These are phyloP conservation scores for Aspergillus texensis DNA, from an alignment of 2,329 filamentous ascomycete genomes.

Conservation along the genomic window DNA sequence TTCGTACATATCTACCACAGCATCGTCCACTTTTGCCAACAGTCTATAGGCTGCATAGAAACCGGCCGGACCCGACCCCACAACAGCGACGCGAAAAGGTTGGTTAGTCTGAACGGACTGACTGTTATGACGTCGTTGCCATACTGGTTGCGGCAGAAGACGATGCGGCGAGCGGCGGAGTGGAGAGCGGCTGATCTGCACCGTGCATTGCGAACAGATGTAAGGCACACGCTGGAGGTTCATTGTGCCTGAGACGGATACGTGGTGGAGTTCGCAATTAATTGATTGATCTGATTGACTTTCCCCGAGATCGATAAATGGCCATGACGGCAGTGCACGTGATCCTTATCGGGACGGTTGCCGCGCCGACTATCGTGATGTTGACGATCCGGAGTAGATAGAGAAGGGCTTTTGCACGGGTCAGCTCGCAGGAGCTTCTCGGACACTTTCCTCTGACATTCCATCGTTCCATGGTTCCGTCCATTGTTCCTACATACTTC, in stretches of 20 bases:
- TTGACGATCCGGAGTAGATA: neutral
- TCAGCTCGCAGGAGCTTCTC: neutral
- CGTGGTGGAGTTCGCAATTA: constrained; percentile 5
- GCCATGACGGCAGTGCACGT: constrained; percentile 18
- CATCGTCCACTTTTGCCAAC: constrained; percentile 72
- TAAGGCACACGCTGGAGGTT: constrained; percentile 28
- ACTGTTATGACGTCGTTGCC: constrained; percentile 33
- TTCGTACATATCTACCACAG: constrained; percentile 93
- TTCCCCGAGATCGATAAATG: neutral
- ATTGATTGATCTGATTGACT: neutral
- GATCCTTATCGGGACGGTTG: constrained; percentile 19
- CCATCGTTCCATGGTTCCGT: constrained; percentile 12
- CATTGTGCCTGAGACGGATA: constrained; percentile 23
- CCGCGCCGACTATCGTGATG: constrained; percentile 16
- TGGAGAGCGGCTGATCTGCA: constrained; percentile 16
- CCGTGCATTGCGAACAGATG: constrained; percentile 35
- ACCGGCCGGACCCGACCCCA: constrained; percentile 92
- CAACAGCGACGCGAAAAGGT: constrained; percentile 78
- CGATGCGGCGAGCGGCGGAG: constrained; percentile 7
- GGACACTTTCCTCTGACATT: constrained; percentile 13
- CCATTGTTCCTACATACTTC: neutral
- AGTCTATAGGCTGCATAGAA: constrained; percentile 92
- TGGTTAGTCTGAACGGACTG: constrained; percentile 40
- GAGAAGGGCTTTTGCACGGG: neutral
- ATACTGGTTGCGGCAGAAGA: constrained; percentile 9